phyloP scores from a whole-genome alignment of 768 basidiomycete genomes.

The Dacryopinax spathularia region DNA sequence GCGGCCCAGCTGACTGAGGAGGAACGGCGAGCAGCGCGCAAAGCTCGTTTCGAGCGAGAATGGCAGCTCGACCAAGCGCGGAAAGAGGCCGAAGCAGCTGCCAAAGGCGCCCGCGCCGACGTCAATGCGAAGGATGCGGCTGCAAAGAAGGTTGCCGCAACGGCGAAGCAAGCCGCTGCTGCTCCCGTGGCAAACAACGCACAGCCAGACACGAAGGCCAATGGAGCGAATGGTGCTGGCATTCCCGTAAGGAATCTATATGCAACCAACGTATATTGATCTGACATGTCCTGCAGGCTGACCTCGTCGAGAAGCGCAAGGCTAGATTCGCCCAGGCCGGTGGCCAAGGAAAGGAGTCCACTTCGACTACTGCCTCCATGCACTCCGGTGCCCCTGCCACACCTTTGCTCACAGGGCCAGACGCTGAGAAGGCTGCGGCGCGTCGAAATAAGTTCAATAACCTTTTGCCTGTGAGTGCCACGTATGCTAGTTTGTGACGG shows the following conservation, averaged over 20 bases:
- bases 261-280: not conserved
- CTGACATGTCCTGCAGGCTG: not conserved
- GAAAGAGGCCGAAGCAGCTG: slow-evolving; percentile 31
- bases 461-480: not conserved
- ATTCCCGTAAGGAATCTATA: not conserved
- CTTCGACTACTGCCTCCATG: not conserved
- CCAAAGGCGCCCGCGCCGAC: slow-evolving; percentile 27
- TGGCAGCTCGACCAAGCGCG: not conserved
- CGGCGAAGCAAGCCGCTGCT: slow-evolving; percentile 14
- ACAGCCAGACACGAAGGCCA: not conserved
- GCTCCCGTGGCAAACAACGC: slow-evolving; percentile 2
- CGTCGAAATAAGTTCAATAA: not conserved
- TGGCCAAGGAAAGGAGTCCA: not conserved
- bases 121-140: slow-evolving; percentile 20
- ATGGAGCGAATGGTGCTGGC: not conserved
- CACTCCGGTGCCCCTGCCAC: not conserved
- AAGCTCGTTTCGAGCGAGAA: slow-evolving; percentile 44
- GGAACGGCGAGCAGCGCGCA: slow-evolving; percentile 29
- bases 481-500: too few relatives aligned
- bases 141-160: slow-evolving; percentile 14
- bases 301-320: not conserved
- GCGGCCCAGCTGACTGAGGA: slow-evolving; percentile 8
- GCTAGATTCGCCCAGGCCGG: not conserved
- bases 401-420: not conserved
- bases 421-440: not conserved